Base-by-base conservation (phyloP, 176 grass and related monocot species). In the Oryza coarctata region DNA sequence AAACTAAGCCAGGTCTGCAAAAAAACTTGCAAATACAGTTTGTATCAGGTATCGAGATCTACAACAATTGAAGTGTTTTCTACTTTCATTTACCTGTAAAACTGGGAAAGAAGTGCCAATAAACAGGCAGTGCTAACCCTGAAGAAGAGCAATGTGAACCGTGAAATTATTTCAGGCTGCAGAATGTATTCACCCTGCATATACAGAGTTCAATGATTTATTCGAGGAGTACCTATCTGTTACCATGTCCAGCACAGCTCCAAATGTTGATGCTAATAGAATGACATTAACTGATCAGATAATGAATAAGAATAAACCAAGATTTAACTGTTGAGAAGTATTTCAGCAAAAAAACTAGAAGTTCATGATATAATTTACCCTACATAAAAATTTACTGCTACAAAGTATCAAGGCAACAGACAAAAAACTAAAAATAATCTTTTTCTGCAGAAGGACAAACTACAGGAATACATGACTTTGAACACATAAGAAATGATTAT, bases 201-300 rank as follows among this genome's bases (percentile, higher is more conserved):
- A 73, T 82, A 33, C 58, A 58, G 28, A 71, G 30, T 78, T 43
- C 22, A 78, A 78, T 77, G 11, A 73, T 76, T 69, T 49, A 39
- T 86, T 78, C 18, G 55, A 81, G 58, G 68, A 77, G 64, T 82
- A 98, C 92, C 92, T 98, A 86, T 98, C 95, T 50, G 95, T 98
- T 77, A 98, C 95, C 95, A 98, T 98, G 79, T 98, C 95, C 82
- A 98, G 87, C 63, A 98, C 95, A 91, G 95, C 95, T 86, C 95
- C 90, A 80, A 98, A 98, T 78, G 95, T 98, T 55, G 92, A 98
- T 75, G 92, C 95, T 98, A 87, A 34, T 83, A 64, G 39, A 89
- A 86, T 73, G 36, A 15, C 57, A 60, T 66, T 47, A 73, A 89
- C 3, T 49, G 15, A 71, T 86, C 44, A 89, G 73, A 73, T 71